A percentile compares a stretch with the other conserved stretches of the same genome.
Evolutionary conservation across 1,139 yeast species (phyloP).

Genomic region (Debaryomyces udenii): DNA sequence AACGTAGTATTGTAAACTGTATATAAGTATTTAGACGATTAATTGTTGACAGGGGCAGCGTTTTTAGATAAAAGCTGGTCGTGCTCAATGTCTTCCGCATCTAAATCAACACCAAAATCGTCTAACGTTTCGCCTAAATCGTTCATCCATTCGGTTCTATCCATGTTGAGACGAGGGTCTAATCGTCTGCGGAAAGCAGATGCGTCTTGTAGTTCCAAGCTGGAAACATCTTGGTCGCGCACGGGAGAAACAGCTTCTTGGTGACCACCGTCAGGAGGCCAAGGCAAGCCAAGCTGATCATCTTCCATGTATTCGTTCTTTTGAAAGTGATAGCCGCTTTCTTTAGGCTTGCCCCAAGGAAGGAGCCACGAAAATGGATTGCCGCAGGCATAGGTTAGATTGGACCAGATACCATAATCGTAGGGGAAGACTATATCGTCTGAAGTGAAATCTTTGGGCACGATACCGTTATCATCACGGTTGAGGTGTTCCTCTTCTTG

Average conservation of each 20-base stretch:
- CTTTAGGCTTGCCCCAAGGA: slow-evolving; percentile 64
- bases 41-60: background rate
- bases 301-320: slow-evolving; percentile 57
- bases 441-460: slow-evolving; percentile 43
- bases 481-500: background rate
- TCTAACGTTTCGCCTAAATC: slow-evolving; percentile 78
- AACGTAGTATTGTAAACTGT: background rate
- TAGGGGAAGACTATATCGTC: slow-evolving; percentile 80
- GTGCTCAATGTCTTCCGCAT: slow-evolving; percentile 50
- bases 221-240: slow-evolving; percentile 24
- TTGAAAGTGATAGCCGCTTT: slow-evolving; percentile 50
- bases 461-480: slow-evolving; percentile 11
- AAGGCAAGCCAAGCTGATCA: slow-evolving; percentile 68
- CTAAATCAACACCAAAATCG: slow-evolving; percentile 88
- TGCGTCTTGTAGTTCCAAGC: slow-evolving; percentile 19
- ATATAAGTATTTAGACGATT: slow-evolving; percentile 2
- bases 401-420: slow-evolving; percentile 65
- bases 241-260: slow-evolving; percentile 28
- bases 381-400: slow-evolving; percentile 56
- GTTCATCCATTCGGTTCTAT: slow-evolving; percentile 67
- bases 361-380: slow-evolving; percentile 64
- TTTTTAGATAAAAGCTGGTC: slow-evolving; percentile 15
- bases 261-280: slow-evolving; percentile 88
- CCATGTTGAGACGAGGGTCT: slow-evolving; percentile 30
- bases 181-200: slow-evolving; percentile 27